phyloP scores from a whole-genome alignment of 176 grass and related monocot species.

The Eremochloa ophiuroides region DNA sequence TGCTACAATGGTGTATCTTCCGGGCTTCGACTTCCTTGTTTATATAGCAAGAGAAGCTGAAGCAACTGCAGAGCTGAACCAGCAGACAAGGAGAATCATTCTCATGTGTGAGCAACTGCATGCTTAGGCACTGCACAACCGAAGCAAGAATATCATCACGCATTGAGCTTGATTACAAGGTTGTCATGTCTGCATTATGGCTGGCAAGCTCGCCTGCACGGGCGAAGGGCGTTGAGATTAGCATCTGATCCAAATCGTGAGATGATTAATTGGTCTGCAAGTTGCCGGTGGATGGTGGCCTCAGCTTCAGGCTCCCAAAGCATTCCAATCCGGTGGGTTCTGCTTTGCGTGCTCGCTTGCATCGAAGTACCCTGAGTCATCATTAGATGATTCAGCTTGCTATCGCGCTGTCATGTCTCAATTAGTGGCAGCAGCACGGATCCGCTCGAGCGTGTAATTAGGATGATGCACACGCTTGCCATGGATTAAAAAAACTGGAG shows the following conservation, averaged over 20 bases:
- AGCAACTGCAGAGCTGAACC: background rate
- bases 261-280: background rate
- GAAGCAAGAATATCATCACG: background rate
- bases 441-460: background rate
- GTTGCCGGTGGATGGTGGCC: background rate
- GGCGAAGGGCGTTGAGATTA: background rate
- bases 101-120: background rate
- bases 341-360: background rate
- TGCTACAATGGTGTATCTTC: background rate
- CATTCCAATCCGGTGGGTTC: background rate
- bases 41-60: background rate
- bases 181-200: background rate
- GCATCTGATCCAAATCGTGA: background rate
- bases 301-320: background rate
- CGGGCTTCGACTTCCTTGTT: background rate
- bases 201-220: background rate
- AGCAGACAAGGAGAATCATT: slow-evolving; percentile 11
- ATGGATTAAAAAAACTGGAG: background rate
- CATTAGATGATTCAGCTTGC: background rate
- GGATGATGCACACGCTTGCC: background rate
- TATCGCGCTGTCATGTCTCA: background rate
- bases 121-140: background rate
- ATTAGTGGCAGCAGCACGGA: background rate
- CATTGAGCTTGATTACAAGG: background rate
- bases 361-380: background rate